Percentiles rank a stretch among this genome's conserved stretches.
phyloP scores from a whole-genome alignment of 1,284 basidiomycete species.

The Ceratobasidium theobromae region DNA sequence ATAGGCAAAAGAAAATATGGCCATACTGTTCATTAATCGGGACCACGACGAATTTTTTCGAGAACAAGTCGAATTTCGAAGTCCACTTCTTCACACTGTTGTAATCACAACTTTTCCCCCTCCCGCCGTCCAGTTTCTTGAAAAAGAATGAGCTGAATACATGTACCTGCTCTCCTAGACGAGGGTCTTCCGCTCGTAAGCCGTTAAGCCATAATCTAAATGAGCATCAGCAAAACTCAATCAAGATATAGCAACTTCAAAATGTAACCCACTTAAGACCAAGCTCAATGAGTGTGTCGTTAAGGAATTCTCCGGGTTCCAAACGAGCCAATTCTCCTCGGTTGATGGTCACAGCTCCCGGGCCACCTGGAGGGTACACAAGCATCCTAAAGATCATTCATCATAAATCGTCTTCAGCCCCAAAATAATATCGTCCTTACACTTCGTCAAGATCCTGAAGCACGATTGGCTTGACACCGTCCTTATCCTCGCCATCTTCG shows the following conservation, averaged over 20 bases:
- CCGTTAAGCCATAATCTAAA: conserved; percentile 66
- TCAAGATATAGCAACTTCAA: conserved; percentile 11
- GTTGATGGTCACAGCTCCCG: conserved; percentile 76
- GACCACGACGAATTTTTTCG: conserved; percentile 89
- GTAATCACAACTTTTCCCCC: conserved; percentile 49
- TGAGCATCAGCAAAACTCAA: background rate
- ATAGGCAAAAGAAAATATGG: background rate
- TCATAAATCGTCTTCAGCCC: background rate
- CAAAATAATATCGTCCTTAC: background rate
- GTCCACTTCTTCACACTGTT: conserved; percentile 94
- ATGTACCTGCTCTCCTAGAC: conserved; percentile 73
- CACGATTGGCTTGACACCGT: background rate
- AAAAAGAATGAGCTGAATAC: conserved; percentile 98
- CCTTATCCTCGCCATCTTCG: background rate
- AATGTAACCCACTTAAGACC: conserved; percentile 73
- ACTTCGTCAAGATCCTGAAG: conserved; percentile 23
- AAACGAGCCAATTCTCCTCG: conserved; percentile 75
- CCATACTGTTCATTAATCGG: conserved; percentile 95
- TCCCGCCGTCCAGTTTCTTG: conserved; percentile 65
- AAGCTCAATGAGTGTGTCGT: conserved; percentile 95
- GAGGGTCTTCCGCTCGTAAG: conserved; percentile 56
- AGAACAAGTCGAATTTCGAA: conserved; percentile 79
- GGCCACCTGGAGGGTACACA: conserved; percentile 67
- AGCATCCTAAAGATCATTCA: conserved; percentile 56
- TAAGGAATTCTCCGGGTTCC: conserved; percentile 79